These are phyloP conservation scores for Nicotiana attenuata DNA, from an alignment of 257 asterid species.

Conservation along the genomic window DNA sequence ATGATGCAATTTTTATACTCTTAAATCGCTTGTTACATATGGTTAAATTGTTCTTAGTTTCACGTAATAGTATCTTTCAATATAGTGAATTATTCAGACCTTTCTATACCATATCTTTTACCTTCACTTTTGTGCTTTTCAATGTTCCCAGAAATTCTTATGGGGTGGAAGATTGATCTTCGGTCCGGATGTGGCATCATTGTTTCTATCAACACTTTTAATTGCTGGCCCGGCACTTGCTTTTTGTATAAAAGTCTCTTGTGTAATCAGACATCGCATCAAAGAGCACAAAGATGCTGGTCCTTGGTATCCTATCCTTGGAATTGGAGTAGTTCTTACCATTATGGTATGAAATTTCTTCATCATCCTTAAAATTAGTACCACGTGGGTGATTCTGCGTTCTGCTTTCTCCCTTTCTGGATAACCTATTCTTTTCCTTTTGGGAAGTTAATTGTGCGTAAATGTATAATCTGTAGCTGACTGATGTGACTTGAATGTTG, in stretches of 20 bases:
- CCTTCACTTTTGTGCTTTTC: conserved; percentile 10
- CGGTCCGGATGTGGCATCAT: conserved; percentile 80
- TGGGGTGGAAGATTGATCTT: conserved; percentile 89
- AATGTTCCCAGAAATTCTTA: conserved; percentile 62
- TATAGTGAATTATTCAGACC: neutral
- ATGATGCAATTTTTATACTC: neutral
- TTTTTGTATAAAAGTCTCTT: conserved; percentile 47
- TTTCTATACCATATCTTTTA: neutral
- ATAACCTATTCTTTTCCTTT: neutral
- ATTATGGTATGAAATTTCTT: conserved; percentile 45
- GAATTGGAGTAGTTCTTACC: conserved; percentile 50
- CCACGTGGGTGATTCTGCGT: neutral
- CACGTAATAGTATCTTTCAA: neutral
- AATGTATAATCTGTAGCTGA: neutral
- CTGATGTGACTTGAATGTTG: neutral
- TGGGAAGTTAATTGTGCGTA: neutral
- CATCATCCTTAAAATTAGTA: neutral
- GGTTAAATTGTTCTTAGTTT: neutral
- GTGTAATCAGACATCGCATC: conserved; percentile 30
- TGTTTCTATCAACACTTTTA: conserved; percentile 51
- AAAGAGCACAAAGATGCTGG: conserved; percentile 32
- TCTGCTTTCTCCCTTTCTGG: neutral
- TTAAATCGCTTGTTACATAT: neutral
- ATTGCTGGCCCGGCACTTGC: conserved; percentile 62
- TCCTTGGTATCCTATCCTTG: conserved; percentile 60